These are phyloP conservation scores for Protostelium mycophagum DNA, from an alignment of 78 protist genomes.

Conservation along the genomic window DNA sequence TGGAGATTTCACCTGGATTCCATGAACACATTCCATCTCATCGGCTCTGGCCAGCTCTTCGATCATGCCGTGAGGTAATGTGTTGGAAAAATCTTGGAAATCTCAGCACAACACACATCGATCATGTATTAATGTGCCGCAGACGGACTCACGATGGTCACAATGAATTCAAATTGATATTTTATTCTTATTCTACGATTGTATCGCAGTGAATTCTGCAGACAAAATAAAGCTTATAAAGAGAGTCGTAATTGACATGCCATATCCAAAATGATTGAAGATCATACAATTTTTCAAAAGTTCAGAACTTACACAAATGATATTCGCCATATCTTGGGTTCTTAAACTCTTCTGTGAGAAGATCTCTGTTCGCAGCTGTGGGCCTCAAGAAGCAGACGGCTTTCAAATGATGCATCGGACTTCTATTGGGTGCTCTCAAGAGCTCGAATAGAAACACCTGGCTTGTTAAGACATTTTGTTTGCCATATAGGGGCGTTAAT, in stretches of 20 bases:
- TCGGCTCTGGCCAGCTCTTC: not conserved
- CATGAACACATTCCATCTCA: constrained; percentile 22
- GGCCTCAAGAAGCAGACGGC: constrained; percentile 86
- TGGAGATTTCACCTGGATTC: constrained; percentile 73
- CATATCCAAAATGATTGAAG: too few relatives aligned
- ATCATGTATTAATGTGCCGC: too few relatives aligned
- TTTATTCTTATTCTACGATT: too few relatives aligned
- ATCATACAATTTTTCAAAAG: not conserved
- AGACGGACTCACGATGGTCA: too few relatives aligned
- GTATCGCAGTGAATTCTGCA: too few relatives aligned
- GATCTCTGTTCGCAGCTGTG: constrained; percentile 62
- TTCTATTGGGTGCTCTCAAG: constrained; percentile 57
- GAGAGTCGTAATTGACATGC: too few relatives aligned
- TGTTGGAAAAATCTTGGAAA: not conserved
- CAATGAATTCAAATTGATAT: too few relatives aligned
- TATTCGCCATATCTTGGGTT: constrained; percentile 78
- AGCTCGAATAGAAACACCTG: constrained; percentile 81
- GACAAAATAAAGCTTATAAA: too few relatives aligned
- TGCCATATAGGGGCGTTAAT: too few relatives aligned
- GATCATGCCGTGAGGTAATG: not conserved
- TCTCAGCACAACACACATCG: not conserved
- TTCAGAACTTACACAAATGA: constrained; percentile 65
- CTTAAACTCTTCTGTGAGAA: constrained; percentile 63
- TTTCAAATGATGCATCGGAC: constrained; percentile 78
- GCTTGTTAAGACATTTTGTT: too few relatives aligned